Evolutionary conservation across 352 stramenopile species (phyloP).

Genomic region (Pythium folliculosum): DNA sequence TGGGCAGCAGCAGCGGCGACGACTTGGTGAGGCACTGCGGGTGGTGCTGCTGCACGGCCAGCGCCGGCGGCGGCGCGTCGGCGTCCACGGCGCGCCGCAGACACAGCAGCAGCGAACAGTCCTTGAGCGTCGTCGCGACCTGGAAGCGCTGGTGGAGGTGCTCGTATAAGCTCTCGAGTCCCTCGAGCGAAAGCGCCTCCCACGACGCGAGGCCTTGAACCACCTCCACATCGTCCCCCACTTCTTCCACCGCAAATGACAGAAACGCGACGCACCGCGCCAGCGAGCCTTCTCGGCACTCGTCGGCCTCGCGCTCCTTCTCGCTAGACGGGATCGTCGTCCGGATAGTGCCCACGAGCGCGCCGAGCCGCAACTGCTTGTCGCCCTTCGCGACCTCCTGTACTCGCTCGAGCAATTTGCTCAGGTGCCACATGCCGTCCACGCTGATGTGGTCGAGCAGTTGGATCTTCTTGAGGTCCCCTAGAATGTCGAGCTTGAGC

Average conservation of each 20-base stretch:
- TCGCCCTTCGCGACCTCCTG: constrained; percentile 23
- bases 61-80: not conserved
- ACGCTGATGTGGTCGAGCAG: constrained; percentile 79
- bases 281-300: constrained; percentile 46
- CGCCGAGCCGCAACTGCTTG: constrained; percentile 18
- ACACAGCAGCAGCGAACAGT: constrained; percentile 81
- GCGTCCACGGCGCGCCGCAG: constrained; percentile 47
- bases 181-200: constrained; percentile 41
- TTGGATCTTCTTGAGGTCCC: constrained; percentile 86
- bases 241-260: constrained; percentile 40
- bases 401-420: constrained; percentile 47
- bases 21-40: constrained; percentile 16
- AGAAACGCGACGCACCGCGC: constrained; percentile 54
- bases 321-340: constrained; percentile 5
- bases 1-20: not conserved
- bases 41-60: constrained; percentile 15
- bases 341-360: constrained; percentile 29
- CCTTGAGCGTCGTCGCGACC: constrained; percentile 83
- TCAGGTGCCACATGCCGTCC: constrained; percentile 73
- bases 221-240: constrained; percentile 41
- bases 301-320: constrained; percentile 32
- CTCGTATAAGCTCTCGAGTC: constrained; percentile 56
- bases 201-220: constrained; percentile 36
- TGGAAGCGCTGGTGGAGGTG: constrained; percentile 74
- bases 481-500: constrained; percentile 66